Evolutionary conservation across 768 basidiomycete genomes (phyloP).

Genomic region (Dictyophora rubrovolvata): DNA sequence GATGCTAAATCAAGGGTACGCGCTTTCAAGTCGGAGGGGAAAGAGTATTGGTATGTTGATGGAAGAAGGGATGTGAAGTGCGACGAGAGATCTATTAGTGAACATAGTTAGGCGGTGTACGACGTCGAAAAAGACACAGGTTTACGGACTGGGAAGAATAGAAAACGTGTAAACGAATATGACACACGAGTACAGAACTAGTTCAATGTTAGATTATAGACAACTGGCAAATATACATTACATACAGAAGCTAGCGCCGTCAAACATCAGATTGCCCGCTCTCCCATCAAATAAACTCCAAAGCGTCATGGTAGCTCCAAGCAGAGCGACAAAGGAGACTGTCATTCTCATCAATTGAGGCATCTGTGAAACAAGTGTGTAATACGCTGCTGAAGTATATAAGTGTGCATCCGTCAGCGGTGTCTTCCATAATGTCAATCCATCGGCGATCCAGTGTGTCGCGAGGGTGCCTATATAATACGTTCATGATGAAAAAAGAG

Average conservation of each 20-base stretch:
- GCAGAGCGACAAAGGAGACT: conserved; percentile 38
- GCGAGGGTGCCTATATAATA: conserved; percentile 57
- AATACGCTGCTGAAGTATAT: conserved; percentile 76
- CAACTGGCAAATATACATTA: conserved; percentile 11
- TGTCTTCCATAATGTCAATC: conserved; percentile 80
- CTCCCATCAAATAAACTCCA: conserved; percentile 70
- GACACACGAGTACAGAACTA: conserved; percentile 72
- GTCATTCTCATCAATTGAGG: conserved; percentile 46
- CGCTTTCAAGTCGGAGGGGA: conserved; percentile 51
- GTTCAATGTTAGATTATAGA: not conserved
- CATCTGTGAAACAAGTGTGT: conserved; percentile 63
- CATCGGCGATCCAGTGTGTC: conserved; percentile 92
- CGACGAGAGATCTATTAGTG: conserved; percentile 38
- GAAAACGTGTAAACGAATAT: conserved; percentile 61
- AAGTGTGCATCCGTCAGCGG: conserved; percentile 73
- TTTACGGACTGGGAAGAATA: conserved; percentile 58
- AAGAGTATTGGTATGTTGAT: conserved; percentile 31
- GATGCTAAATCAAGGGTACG: conserved; percentile 74
- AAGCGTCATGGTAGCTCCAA: conserved; percentile 55
- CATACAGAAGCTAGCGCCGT: conserved; percentile 82
- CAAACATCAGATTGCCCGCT: conserved; percentile 85
- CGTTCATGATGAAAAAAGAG: not conserved
- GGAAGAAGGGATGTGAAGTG: conserved; percentile 51
- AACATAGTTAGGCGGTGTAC: conserved; percentile 7
- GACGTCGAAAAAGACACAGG: conserved; percentile 19